These are phyloP conservation scores for Ophiostoma perfectum DNA, from an alignment of 2,329 filamentous ascomycete genomes.

Conservation along the genomic window DNA sequence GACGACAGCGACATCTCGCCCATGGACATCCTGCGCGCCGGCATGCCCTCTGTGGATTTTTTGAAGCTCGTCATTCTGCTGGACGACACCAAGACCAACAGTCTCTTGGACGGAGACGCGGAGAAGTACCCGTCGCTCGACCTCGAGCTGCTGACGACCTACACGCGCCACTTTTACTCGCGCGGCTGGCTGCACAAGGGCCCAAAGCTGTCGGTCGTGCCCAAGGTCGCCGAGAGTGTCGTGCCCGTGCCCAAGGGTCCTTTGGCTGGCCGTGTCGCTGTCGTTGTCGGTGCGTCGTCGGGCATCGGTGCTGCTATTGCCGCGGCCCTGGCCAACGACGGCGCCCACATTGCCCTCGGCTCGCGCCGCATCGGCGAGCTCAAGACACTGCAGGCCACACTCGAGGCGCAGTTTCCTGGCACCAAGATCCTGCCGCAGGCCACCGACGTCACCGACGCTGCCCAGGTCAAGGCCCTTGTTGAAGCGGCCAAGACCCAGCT, in stretches of 20 bases:
- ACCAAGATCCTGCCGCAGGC: conserved; percentile 62
- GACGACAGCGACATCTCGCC: conserved; percentile 65
- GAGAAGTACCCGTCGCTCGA: conserved; percentile 51
- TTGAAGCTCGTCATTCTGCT: conserved; percentile 66
- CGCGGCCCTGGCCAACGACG: conserved; percentile 61
- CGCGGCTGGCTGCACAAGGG: conserved; percentile 64
- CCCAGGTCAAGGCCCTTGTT: conserved; percentile 63
- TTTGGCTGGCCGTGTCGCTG: conserved; percentile 62
- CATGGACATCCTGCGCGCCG: conserved; percentile 70
- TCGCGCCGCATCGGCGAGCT: conserved; percentile 66
- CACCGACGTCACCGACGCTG: conserved; percentile 66
- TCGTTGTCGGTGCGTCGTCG: conserved; percentile 74
- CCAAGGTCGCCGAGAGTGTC: background rate
- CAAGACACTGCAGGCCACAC: conserved; percentile 58
- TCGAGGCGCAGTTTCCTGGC: conserved; percentile 44
- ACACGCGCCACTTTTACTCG: conserved; percentile 74
- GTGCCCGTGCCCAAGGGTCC: conserved; percentile 45
- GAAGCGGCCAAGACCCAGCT: conserved; percentile 54
- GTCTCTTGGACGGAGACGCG: conserved; percentile 40
- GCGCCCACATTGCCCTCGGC: conserved; percentile 65
- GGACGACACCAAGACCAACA: conserved; percentile 62
- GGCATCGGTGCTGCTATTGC: conserved; percentile 74
- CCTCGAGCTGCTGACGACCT: conserved; percentile 64
- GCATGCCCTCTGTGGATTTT: conserved; percentile 72
- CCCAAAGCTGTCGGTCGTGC: conserved; percentile 12